These are phyloP conservation scores for Suillus subluteus DNA, from an alignment of 768 basidiomycete genomes.

Conservation along the genomic window DNA sequence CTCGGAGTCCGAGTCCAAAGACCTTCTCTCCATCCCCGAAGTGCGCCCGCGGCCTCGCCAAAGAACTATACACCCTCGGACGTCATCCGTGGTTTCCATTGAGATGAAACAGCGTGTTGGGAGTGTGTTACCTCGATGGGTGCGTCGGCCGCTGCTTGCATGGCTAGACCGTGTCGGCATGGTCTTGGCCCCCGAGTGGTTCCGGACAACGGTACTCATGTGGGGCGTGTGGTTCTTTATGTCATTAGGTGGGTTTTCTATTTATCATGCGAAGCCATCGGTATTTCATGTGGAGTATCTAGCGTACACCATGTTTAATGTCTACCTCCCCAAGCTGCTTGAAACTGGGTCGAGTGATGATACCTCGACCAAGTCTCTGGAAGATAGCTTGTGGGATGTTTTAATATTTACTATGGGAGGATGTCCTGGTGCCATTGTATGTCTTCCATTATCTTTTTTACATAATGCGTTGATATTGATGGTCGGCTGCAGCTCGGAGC, in stretches of 20 bases:
- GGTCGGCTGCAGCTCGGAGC: conserved; percentile 69
- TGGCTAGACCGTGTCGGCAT: conserved; percentile 71
- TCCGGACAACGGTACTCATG: conserved; percentile 73
- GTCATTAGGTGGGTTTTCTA: conserved; percentile 62
- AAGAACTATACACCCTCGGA: conserved; percentile 23
- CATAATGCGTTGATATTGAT: conserved; percentile 6
- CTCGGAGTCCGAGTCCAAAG: conserved; percentile 23
- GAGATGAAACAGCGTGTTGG: conserved; percentile 44
- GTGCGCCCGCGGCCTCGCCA: conserved; percentile 12
- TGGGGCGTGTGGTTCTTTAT: conserved; percentile 81
- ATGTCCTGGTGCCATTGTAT: conserved; percentile 80
- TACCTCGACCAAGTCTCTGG: conserved; percentile 46
- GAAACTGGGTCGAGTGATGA: conserved; percentile 48
- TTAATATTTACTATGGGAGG: conserved; percentile 84
- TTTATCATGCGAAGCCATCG: not conserved
- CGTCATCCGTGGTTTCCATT: conserved; percentile 44
- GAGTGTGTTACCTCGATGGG: conserved; percentile 52
- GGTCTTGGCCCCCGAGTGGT: conserved; percentile 79
- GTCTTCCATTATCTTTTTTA: conserved; percentile 29
- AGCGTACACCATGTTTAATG: conserved; percentile 94
- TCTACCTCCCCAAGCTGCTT: conserved; percentile 84
- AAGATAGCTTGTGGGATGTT: conserved; percentile 81
- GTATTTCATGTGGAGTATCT: not conserved
- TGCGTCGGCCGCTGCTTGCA: conserved; percentile 61
- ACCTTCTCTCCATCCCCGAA: not conserved